Evolutionary conservation across 345 rosid species (phyloP).

Genomic region (Citropsis articulata): DNA sequence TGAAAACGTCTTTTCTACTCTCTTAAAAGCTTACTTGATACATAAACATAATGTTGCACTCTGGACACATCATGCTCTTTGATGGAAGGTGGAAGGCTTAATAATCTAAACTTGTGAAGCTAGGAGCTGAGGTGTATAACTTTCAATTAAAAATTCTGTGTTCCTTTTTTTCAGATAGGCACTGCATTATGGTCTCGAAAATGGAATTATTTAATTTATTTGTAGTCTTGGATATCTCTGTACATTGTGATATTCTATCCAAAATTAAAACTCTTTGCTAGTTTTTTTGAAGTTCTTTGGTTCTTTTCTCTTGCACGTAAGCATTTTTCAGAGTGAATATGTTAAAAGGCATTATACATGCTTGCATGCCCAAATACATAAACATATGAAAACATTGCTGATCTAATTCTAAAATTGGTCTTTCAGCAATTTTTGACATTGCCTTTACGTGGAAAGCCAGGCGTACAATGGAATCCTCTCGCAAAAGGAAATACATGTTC

Average conservation of each 20-base stretch:
- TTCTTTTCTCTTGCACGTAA: neutral
- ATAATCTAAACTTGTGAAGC: neutral
- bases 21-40: neutral
- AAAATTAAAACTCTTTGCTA: neutral
- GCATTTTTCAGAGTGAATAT: neutral
- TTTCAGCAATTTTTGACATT: slow-evolving; percentile 81
- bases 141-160: too few species aligned
- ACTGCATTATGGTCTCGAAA: neutral
- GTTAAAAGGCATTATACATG: neutral
- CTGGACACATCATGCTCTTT: neutral
- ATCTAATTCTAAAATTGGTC: slow-evolving; percentile 16
- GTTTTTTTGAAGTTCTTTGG: neutral
- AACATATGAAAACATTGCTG: neutral
- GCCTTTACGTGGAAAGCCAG: slow-evolving; percentile 84
- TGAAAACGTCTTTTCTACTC: neutral
- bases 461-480: slow-evolving; percentile 51
- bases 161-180: neutral
- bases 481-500: slow-evolving; percentile 59
- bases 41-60: neutral
- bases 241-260: neutral
- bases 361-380: slow-evolving; percentile 1
- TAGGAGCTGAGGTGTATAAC: neutral
- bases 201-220: neutral
- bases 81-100: neutral
- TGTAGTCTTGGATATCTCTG: neutral